Evolutionary conservation across 306 rosid genomes (phyloP).

Genomic region (Pterocarpus macrocarpus): DNA sequence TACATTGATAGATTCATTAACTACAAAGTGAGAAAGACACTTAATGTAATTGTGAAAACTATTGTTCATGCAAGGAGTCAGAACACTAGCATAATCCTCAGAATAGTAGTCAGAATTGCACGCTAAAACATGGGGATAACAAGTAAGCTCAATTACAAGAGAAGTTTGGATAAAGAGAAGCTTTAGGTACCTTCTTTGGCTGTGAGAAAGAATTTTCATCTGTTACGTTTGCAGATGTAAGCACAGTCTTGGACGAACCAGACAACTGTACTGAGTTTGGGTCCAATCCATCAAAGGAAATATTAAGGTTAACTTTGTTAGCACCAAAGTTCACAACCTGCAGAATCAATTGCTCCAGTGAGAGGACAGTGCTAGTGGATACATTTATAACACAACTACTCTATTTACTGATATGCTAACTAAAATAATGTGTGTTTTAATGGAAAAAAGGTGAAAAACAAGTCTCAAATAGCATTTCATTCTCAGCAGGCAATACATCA

Average conservation of each 20-base stretch:
- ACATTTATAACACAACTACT: constrained; percentile 1
- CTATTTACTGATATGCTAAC: background rate
- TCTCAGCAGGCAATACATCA: background rate
- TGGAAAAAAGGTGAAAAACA: constrained; percentile 3
- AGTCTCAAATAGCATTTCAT: constrained; percentile 14
- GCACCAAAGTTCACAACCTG: constrained; percentile 89
- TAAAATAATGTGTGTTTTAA: constrained; percentile 1
- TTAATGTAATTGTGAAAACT: background rate
- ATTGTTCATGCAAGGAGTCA: constrained; percentile 20
- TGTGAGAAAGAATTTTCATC: constrained; percentile 86
- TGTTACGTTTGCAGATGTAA: constrained; percentile 73
- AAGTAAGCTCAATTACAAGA: background rate
- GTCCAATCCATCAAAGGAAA: constrained; percentile 62
- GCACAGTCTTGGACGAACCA: constrained; percentile 67
- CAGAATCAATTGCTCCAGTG: constrained; percentile 41
- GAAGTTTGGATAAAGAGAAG: background rate
- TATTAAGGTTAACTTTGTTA: constrained; percentile 61
- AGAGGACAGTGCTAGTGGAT: constrained; percentile 26
- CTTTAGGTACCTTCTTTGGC: constrained; percentile 73
- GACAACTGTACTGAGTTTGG: constrained; percentile 53
- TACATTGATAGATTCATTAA: background rate
- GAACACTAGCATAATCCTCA: background rate
- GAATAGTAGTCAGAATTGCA: constrained; percentile 13
- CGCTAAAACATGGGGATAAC: background rate
- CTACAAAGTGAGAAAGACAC: background rate